phyloP scores from a whole-genome alignment of 1,139 yeast genomes.

The Pneumocystis jirovecii region DNA sequence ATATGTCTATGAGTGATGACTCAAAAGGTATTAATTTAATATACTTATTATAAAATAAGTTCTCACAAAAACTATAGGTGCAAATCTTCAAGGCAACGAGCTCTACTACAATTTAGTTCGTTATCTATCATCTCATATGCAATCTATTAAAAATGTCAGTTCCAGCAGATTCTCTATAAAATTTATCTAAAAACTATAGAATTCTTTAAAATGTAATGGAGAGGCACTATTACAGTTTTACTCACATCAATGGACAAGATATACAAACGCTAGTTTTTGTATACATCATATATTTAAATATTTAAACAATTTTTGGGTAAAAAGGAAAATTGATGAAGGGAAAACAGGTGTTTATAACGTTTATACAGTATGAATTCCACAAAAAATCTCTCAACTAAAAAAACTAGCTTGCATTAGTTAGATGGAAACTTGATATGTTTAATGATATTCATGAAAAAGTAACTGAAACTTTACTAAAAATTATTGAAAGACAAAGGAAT shows the following conservation, averaged over 20 bases:
- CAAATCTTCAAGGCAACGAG: slow-evolving; percentile 67
- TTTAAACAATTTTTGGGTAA: slow-evolving; percentile 95
- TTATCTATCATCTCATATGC: slow-evolving; percentile 52
- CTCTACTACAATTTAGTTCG: slow-evolving; percentile 57
- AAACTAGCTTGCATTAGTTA: slow-evolving; percentile 45
- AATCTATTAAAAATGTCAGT: slow-evolving; percentile 10
- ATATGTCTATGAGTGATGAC: slow-evolving; percentile 25
- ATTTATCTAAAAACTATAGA: background rate
- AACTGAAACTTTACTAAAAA: slow-evolving; percentile 56
- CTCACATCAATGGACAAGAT: slow-evolving; percentile 78
- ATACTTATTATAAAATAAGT: slow-evolving; percentile 5
- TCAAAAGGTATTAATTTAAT: slow-evolving; percentile 18
- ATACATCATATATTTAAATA: slow-evolving; percentile 89
- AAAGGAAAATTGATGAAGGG: slow-evolving; percentile 93
- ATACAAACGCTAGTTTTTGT: slow-evolving; percentile 80
- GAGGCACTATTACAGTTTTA: slow-evolving; percentile 74
- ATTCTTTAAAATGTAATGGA: slow-evolving; percentile 20
- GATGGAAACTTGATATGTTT: slow-evolving; percentile 81
- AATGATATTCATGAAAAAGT: slow-evolving; percentile 44
- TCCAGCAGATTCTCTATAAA: slow-evolving; percentile 2
- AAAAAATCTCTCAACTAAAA: background rate
- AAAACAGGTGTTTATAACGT: slow-evolving; percentile 81
- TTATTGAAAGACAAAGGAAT: slow-evolving; percentile 64
- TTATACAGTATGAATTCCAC: slow-evolving; percentile 33
- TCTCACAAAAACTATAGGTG: slow-evolving; percentile 21